These are phyloP conservation scores for Aspergillus nanangensis DNA, from an alignment of 495 filamentous ascomycete species.

Conservation along the genomic window DNA sequence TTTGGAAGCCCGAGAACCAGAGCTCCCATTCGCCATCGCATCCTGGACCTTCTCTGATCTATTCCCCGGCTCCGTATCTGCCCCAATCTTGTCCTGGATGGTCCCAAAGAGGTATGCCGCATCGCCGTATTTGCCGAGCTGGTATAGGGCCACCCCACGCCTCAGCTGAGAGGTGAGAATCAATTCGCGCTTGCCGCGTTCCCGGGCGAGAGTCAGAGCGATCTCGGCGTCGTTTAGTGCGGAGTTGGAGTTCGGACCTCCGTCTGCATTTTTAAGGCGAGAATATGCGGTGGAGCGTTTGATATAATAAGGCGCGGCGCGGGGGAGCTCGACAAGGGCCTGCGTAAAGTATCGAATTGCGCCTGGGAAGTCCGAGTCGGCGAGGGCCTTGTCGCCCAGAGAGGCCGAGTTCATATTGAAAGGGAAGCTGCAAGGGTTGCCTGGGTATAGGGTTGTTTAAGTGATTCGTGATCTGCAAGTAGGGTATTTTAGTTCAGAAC, in stretches of 20 bases:
- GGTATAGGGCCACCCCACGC: constrained; percentile 68
- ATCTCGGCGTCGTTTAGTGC: constrained; percentile 79
- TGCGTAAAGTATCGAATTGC: constrained; percentile 72
- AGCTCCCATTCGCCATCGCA: constrained; percentile 27
- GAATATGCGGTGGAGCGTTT: constrained; percentile 82
- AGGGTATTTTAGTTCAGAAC: too few relatives aligned
- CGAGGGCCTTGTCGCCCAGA: constrained; percentile 61
- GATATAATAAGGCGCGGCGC: constrained; percentile 77
- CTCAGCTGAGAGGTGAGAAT: constrained; percentile 80
- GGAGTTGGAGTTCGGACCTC: constrained; percentile 39
- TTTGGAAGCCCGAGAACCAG: constrained; percentile 50
- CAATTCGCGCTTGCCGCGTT: constrained; percentile 73
- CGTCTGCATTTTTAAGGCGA: constrained; percentile 49
- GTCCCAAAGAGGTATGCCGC: constrained; percentile 66
- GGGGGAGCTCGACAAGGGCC: constrained; percentile 62
- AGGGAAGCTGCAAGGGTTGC: background rate
- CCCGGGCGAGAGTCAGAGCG: constrained; percentile 62
- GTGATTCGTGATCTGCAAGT: background rate
- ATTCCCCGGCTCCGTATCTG: constrained; percentile 40
- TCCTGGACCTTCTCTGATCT: constrained; percentile 28
- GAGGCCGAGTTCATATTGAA: constrained; percentile 57
- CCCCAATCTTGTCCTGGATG: constrained; percentile 55
- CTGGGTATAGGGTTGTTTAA: background rate
- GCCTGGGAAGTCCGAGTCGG: constrained; percentile 53
- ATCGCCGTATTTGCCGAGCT: constrained; percentile 69